phyloP scores from a whole-genome alignment of 441 rosid genomes.

The Brassica hybrid region DNA sequence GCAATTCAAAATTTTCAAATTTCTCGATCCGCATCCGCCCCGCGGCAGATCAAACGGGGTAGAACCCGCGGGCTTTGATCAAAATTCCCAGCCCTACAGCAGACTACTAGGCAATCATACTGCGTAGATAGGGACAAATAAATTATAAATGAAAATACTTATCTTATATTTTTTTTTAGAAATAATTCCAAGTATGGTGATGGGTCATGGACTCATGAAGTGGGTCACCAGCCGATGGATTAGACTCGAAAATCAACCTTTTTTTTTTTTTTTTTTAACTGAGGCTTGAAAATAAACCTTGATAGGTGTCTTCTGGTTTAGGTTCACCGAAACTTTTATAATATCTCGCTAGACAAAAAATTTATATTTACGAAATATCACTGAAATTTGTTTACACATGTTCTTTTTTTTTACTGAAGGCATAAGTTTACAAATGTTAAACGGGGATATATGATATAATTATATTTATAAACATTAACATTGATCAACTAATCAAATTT shows the following conservation, averaged over 20 bases:
- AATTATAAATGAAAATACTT: not conserved
- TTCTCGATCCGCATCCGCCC: no score
- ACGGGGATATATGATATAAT: not conserved
- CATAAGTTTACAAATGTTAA: not conserved
- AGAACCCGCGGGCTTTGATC: no score
- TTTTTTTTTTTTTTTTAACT: no score
- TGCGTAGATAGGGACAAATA: slow-evolving; percentile 12
- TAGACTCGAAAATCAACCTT: slow-evolving; percentile 26
- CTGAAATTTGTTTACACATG: not conserved
- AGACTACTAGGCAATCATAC: not conserved
- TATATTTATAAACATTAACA: not conserved
- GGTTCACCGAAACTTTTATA: slow-evolving; percentile 35
- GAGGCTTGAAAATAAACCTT: slow-evolving; percentile 24
- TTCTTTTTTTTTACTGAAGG: no score
- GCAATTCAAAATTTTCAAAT: no score
- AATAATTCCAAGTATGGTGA: slow-evolving; percentile 12
- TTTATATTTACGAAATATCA: not conserved
- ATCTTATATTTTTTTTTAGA: not conserved
- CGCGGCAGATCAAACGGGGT: no score
- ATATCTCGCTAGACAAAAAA: not conserved
- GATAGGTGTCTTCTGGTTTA: slow-evolving; percentile 30
- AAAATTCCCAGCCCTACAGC: no score
- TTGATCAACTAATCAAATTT: not conserved
- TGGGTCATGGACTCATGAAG: slow-evolving; percentile 6
- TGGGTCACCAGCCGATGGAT: slow-evolving; percentile 33